A percentile compares a stretch with the other conserved stretches of the same genome.
These are phyloP conservation scores for Pyronema domesticum DNA, from an alignment of 495 filamentous ascomycete species.

Conservation along the genomic window DNA sequence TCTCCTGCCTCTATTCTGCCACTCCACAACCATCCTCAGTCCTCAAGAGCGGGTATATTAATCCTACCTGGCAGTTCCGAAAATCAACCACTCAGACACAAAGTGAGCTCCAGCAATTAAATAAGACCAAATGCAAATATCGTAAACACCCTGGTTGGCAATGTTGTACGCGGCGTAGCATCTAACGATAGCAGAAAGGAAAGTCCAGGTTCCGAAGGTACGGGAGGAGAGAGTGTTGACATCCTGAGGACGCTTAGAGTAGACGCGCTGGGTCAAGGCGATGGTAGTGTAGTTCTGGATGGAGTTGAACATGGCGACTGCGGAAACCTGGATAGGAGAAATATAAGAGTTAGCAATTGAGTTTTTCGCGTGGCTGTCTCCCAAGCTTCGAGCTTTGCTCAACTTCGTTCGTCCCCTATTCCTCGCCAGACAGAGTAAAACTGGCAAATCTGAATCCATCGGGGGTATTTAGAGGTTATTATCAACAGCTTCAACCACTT, in stretches of 20 bases:
- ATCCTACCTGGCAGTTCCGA: constrained; percentile 41
- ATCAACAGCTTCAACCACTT: no score
- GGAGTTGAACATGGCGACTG: constrained; percentile 62
- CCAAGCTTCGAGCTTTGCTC: no score
- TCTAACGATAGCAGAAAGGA: constrained; percentile 55
- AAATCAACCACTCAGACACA: constrained; percentile 57
- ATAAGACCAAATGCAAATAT: constrained; percentile 65
- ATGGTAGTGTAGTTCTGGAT: constrained; percentile 63
- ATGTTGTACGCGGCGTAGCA: constrained; percentile 79
- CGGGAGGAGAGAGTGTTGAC: constrained; percentile 60
- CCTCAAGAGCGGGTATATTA: no score
- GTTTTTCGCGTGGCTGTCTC: no score
- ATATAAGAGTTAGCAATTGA: constrained; percentile 1
- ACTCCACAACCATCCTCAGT: no score
- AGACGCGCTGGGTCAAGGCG: constrained; percentile 58
- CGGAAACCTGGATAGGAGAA: constrained; percentile 40
- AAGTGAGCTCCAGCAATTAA: constrained; percentile 68
- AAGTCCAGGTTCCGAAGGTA: constrained; percentile 83
- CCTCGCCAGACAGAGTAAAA: no score
- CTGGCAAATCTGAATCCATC: not conserved
- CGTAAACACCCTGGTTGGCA: constrained; percentile 47
- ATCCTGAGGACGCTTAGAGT: constrained; percentile 27
- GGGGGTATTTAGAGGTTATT: no score
- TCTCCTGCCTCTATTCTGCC: no score
- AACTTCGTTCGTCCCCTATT: no score